Base-by-base conservation (phyloP, 306 rosid genomes). In the Ziziphus jujuba region DNA sequence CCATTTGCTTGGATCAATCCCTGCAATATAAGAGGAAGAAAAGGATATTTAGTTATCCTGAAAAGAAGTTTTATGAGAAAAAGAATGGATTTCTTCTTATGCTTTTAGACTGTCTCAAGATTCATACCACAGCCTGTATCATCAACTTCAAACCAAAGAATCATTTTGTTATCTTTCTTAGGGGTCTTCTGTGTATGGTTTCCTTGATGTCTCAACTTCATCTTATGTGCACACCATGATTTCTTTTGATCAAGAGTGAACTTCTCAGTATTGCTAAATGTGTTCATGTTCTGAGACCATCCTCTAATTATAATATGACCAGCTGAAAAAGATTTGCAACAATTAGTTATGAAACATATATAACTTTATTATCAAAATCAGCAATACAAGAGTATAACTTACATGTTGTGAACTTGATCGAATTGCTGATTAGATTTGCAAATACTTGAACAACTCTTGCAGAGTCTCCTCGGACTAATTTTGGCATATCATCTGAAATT, bases 391-490 rank as follows among this genome's bases (percentile, higher is more conserved):
- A 17, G 24, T 59, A 44, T 25, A 34, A 79, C 99, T 88, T 77
- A 95, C 99, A 81, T 56, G 97, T 80, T 38, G 99, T 95, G 72
- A 95, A 95, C 85, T 95, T 95, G 55, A 95, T 89, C 38, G 99
- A 95, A 79, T 95, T 95, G 86, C 91, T 95, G 81, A 95, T 90
- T 68, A 95, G 78, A 72, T 95, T 95, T 20, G 99, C 87, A 82
- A 95, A 95, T 55, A 95, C 75, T 85, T 95, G 99, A 82, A 95
- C 97, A 44, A 95, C 99, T 79, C 99, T 89, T 25, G 91, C 99
- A 20, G 99, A 95, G 79, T 95, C 99, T 61, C 99, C 99, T 64
- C 72, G 86, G 57, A 95, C 96, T 54, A 95, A 56, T 75, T 76
- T 95, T 40, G 99, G 99, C 81, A 95, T 87, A 53, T 95, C 96